Evolutionary conservation across 768 basidiomycete genomes (phyloP), one percentile per base, ranked within the genome.

Genomic region (Tephrocybe sp.): DNA sequence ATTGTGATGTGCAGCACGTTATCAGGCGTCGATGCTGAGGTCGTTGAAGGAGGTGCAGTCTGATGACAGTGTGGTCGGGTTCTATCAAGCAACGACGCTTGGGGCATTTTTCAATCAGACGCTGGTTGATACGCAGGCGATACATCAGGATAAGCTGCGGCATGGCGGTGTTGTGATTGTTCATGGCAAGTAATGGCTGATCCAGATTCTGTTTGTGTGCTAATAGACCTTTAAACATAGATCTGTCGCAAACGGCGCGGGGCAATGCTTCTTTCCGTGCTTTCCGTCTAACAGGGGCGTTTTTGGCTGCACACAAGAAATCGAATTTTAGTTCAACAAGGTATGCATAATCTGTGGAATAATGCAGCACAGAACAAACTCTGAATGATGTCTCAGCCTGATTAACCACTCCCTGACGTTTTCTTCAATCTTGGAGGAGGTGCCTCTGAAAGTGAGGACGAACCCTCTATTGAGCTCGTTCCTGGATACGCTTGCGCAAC

Each of bases 11-110:
- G 41, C 60, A 91, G 87, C 78, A 47, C 87, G 89, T 37, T 93
- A 92, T 65, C 91, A 94, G 68, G 74, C 79, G 28, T 79, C 84
- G 49, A 91, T 94, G 90, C 74, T 94, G 38, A 83, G 89, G 48
- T 87, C 89, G 19, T 75, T 98, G 62, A 89, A 91, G 63, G 92
- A 95, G 65, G 93, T 95, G 47, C 87, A 90, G 60, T 83, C 86
- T 30, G 92, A 95, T 61, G 92, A 96, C 69, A 92, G 86, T 56
- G 82, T 94, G 27, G 87, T 97, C 47, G 95, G 95, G 31, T 92
- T 96, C 68, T 98, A 98, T 72, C 92, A 96, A 63, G 89, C 89
- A 36, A 92, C 87, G 22, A 83, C 84, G 8, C 77, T 92, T 31
- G 91, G 91, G 35, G 88, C 90, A 4, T 92, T 93, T 66, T 88